Base-by-base conservation (phyloP, 164 flowering plant species). In the Paratinospora sagittata region DNA sequence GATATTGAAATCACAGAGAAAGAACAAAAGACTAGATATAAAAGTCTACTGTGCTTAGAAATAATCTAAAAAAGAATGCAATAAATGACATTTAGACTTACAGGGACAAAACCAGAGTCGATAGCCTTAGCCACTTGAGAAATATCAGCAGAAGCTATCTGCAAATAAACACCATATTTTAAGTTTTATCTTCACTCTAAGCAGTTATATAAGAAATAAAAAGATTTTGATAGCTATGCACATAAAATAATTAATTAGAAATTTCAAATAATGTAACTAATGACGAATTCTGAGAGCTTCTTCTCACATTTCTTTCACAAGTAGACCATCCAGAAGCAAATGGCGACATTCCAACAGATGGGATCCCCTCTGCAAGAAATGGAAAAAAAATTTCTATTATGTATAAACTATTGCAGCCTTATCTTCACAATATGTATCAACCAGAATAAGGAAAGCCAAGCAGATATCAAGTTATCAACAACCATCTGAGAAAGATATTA, bases 241-340 rank as follows among this genome's bases (percentile, higher is more conserved):
- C 5, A 26, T 67, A n/a, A 45, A 0, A 45, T 49, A 52, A 52
- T n/a, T 52, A 52, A 37, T 19, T 39, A 77, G 3, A 76, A 68
- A 49, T 36, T 30, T 30, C 34, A 30, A 30, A 30, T 30, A 30
- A 30, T 4, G 4, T 30, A 30, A 30, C 34, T 30, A 30, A 30
- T 30, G 34, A 2, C 4, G 34, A 30, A 30, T 30, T 55, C 14
- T 27, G 71, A 27, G 34, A 66, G 75, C 66, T 75, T 19, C 4
- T 43, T 71, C 90, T 88, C 65, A 95, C 97, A 81, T 87, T 88
- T 90, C 89, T 88, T 73, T 81, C 73, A 75, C 83, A 72, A 66
- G 99, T 95, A 70, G 91, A 82, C 99, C 99, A 95, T 79, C 99
- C 99, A 82, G 92, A 89, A 71, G 99, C 81, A 90, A 88, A 91